Evolutionary conservation across 768 basidiomycete species (phyloP).

Genomic region (Pisolithus tinctorius): DNA sequence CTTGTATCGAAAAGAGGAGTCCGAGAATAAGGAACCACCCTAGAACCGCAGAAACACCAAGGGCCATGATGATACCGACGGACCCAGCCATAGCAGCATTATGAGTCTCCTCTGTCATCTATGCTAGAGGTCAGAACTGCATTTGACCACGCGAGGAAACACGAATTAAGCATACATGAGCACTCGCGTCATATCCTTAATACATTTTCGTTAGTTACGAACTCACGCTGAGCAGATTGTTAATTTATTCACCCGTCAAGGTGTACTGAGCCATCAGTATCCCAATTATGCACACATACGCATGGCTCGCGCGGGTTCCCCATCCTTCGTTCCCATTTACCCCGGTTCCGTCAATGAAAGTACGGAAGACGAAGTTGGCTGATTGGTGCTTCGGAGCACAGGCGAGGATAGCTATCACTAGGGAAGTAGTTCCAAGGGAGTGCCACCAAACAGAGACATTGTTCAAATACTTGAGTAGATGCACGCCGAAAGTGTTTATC

Average conservation of each 20-base stretch:
- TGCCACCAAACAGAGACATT: conserved; percentile 74
- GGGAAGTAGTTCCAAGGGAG: conserved; percentile 57
- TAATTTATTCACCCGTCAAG: conserved; percentile 45
- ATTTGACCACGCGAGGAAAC: background rate
- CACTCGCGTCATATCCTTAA: conserved; percentile 46
- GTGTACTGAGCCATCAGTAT: conserved; percentile 76
- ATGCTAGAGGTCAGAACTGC: background rate
- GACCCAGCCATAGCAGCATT: conserved; percentile 63
- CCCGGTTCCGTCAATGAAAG: conserved; percentile 67
- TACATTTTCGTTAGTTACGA: background rate
- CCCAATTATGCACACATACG: conserved; percentile 66
- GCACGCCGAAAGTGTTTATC: conserved; percentile 72
- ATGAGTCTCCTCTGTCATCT: conserved; percentile 78
- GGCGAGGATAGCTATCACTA: conserved; percentile 64
- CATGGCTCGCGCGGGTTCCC: conserved; percentile 59
- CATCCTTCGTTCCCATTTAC: conserved; percentile 42
- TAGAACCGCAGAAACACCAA: conserved; percentile 63
- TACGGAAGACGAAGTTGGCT: conserved; percentile 60
- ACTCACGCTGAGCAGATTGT: background rate
- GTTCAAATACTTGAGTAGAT: conserved; percentile 57
- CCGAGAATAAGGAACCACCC: conserved; percentile 73
- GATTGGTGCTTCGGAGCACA: conserved; percentile 68
- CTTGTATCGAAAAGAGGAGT: conserved; percentile 72
- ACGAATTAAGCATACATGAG: conserved; percentile 41
- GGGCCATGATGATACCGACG: conserved; percentile 63